A percentile compares a stretch with the other conserved stretches of the same genome.
Evolutionary conservation across 805 yeast genomes (phyloP).

Genomic region (Wickerhamomyces chambardii): DNA sequence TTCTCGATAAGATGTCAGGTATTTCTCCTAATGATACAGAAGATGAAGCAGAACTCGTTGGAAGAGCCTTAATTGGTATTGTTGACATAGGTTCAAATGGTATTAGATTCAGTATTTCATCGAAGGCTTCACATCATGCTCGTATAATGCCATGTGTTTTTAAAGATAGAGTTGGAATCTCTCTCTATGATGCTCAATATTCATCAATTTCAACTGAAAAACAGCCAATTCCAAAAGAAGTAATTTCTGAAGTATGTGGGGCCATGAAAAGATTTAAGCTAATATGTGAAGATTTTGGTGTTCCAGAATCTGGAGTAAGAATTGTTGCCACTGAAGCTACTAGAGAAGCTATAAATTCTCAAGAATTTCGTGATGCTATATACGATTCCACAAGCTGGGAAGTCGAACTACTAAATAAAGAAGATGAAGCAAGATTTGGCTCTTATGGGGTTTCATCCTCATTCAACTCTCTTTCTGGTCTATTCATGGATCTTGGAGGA

Average conservation of each 20-base stretch:
- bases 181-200: slow-evolving; percentile 55
- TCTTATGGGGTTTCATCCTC: slow-evolving; percentile 72
- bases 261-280: slow-evolving; percentile 61
- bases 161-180: slow-evolving; percentile 65
- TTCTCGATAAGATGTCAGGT: background rate
- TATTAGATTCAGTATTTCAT: slow-evolving; percentile 62
- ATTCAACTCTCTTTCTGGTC: slow-evolving; percentile 54
- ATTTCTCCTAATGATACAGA: slow-evolving; percentile 19
- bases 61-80: slow-evolving; percentile 50
- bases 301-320: slow-evolving; percentile 46
- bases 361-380: slow-evolving; percentile 47
- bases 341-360: slow-evolving; percentile 57
- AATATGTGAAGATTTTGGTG: slow-evolving; percentile 71
- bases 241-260: slow-evolving; percentile 47
- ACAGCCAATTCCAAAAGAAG: slow-evolving; percentile 47
- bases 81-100: slow-evolving; percentile 79
- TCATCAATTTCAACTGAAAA: slow-evolving; percentile 27
- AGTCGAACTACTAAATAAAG: slow-evolving; percentile 48
- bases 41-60: slow-evolving; percentile 47
- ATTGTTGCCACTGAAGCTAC: slow-evolving; percentile 74
- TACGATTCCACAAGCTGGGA: slow-evolving; percentile 57
- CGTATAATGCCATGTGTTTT: slow-evolving; percentile 72
- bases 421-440: slow-evolving; percentile 60
- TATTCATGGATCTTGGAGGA: slow-evolving; percentile 70
- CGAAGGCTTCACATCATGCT: slow-evolving; percentile 60